Evolutionary conservation across 179 eudicot species (phyloP).

Genomic region (Sideroxylon spinosum): DNA sequence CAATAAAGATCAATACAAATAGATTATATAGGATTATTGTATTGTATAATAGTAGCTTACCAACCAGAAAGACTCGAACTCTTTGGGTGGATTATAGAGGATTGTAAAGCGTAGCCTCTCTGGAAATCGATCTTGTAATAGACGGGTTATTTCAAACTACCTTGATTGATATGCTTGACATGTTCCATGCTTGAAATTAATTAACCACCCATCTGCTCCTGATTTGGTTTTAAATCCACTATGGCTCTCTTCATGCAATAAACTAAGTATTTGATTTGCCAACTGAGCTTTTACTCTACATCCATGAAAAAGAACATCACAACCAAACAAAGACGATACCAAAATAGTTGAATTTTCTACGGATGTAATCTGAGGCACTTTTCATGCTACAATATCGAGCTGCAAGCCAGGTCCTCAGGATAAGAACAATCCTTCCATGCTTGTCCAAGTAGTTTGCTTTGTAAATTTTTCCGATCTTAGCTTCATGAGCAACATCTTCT

Average conservation of each 20-base stretch:
- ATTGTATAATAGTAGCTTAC: conserved; percentile 13
- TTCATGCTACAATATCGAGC: conserved; percentile 29
- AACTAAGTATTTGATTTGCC: conserved; percentile 42
- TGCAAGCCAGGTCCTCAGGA: conserved; percentile 82
- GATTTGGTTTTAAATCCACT: conserved; percentile 48
- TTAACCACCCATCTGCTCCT: conserved; percentile 88
- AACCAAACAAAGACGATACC: neutral
- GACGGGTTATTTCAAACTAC: conserved; percentile 57
- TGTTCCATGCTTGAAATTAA: conserved; percentile 67
- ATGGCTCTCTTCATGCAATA: conserved; percentile 72
- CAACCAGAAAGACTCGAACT: conserved; percentile 66
- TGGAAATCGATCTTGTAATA: conserved; percentile 76
- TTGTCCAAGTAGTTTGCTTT: conserved; percentile 64
- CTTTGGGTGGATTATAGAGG: conserved; percentile 75
- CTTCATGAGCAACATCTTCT: conserved; percentile 72
- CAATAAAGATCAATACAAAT: neutral
- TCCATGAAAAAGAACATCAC: neutral
- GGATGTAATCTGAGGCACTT: neutral
- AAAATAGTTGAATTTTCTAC: neutral
- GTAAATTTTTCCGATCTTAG: conserved; percentile 68
- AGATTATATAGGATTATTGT: neutral
- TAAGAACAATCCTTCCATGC: conserved; percentile 58
- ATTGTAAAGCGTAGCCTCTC: conserved; percentile 76
- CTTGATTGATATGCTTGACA: conserved; percentile 52
- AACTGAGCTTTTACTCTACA: conserved; percentile 49